These are phyloP conservation scores for Paecilomyces variotii DNA, from an alignment of 2,329 filamentous ascomycete genomes.

Conservation along the genomic window DNA sequence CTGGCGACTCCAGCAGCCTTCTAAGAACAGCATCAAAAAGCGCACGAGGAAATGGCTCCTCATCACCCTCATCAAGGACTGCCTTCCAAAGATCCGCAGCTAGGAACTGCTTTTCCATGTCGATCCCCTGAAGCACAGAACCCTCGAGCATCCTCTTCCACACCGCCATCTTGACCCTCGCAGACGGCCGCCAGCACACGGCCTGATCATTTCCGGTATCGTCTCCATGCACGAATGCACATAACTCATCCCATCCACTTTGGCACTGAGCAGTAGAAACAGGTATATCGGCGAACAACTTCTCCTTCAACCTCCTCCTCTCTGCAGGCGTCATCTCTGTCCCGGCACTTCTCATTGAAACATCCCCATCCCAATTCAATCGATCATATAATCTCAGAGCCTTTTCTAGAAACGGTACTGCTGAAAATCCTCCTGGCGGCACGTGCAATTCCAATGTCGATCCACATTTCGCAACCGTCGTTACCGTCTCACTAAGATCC, in stretches of 20 bases:
- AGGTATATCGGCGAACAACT: slow-evolving; percentile 44
- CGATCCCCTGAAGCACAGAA: slow-evolving; percentile 30
- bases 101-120: slow-evolving; percentile 35
- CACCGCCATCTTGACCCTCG: slow-evolving; percentile 38
- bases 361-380: slow-evolving; percentile 9
- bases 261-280: slow-evolving; percentile 46
- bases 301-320: slow-evolving; percentile 24
- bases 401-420: slow-evolving; percentile 20
- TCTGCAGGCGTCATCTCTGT: slow-evolving; percentile 10
- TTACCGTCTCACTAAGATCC: slow-evolving; percentile 25
- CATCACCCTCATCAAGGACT: slow-evolving; percentile 27
- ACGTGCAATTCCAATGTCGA: slow-evolving; percentile 39
- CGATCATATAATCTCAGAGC: slow-evolving; percentile 24
- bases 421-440: slow-evolving; percentile 23
- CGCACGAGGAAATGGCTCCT: slow-evolving; percentile 21
- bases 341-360: slow-evolving; percentile 7
- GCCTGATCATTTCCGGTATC: slow-evolving; percentile 1
- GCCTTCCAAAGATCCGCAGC: slow-evolving; percentile 33
- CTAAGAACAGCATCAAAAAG: slow-evolving; percentile 33
- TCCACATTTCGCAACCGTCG: slow-evolving; percentile 36
- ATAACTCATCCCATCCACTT: slow-evolving; percentile 42
- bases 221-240: slow-evolving; percentile 43
- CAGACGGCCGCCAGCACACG: slow-evolving; percentile 40
- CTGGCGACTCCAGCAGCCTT: slow-evolving; percentile 23
- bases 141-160: slow-evolving; percentile 41